Conservation (phyloP, 345 rosid genomes). For the Eucalyptus grandis region DNA sequence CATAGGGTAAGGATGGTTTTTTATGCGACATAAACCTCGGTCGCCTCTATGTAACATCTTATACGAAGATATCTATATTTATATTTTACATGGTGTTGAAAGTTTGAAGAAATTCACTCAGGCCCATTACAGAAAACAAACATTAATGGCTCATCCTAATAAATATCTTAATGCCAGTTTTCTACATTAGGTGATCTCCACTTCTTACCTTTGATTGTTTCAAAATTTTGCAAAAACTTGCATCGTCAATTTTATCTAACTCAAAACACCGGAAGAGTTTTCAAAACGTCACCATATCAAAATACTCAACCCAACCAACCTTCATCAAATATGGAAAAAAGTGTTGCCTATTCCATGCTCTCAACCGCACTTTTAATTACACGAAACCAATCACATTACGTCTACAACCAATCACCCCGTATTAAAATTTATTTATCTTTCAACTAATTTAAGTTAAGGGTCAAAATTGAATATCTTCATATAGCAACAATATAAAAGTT, state of each 20-base stretch:
- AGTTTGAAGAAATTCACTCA: neutral
- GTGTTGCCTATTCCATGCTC: too few species aligned
- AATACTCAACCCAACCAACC: neutral
- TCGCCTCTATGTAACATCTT: neutral
- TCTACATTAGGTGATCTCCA: neutral
- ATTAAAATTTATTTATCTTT: accelerated
- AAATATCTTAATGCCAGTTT: neutral
- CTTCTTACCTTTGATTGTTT: accelerated
- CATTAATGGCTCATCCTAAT: neutral
- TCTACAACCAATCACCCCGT: accelerated
- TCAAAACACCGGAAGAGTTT: neutral
- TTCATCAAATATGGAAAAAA: neutral
- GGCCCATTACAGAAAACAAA: neutral
- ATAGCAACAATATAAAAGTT: too few species aligned
- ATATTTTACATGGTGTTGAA: neutral
- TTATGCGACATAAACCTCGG: neutral
- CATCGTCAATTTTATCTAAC: neutral
- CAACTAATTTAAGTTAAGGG: too few species aligned
- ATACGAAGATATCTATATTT: too few species aligned
- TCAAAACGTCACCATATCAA: accelerated
- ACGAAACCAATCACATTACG: accelerated
- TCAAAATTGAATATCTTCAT: too few species aligned
- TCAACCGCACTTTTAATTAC: accelerated
- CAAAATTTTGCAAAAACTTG: accelerated
- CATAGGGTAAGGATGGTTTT: neutral